Evolutionary conservation across 78 protist species (phyloP).

Genomic region (Reticulomyxa filosa): DNA sequence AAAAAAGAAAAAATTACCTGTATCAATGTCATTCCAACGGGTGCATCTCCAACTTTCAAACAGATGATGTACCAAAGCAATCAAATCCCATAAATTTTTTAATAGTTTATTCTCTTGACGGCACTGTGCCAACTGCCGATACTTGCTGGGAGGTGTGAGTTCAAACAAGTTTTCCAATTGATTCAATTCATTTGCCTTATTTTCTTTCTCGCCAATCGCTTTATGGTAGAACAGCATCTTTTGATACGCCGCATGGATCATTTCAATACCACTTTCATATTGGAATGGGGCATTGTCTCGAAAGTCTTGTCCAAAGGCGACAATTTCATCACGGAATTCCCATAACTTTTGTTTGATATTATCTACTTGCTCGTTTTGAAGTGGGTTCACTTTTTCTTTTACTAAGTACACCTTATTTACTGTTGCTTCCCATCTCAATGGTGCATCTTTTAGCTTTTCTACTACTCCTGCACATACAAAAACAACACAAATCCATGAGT

Average conservation of each 20-base stretch:
- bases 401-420: not conserved
- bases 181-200: not conserved
- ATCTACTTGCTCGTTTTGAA: slow-evolving; percentile 28
- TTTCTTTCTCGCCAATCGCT: not conserved
- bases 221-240: not conserved
- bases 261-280: not conserved
- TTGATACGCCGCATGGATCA: slow-evolving; percentile 10
- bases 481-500: not conserved
- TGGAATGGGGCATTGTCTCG: slow-evolving; percentile 4
- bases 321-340: not conserved
- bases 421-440: slow-evolving; percentile 3
- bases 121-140: slow-evolving; percentile 14
- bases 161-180: slow-evolving; percentile 39
- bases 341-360: slow-evolving; percentile 6
- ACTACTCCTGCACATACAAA: not conserved
- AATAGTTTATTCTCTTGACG: not conserved
- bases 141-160: not conserved
- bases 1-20: not conserved
- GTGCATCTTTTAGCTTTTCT: not conserved
- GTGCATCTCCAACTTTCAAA: slow-evolving; percentile 18
- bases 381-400: slow-evolving; percentile 7
- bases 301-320: not conserved
- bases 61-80: slow-evolving; percentile 6
- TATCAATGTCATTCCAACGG: slow-evolving; percentile 33
- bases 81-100: slow-evolving; percentile 38